Evolutionary conservation across 176 grass and related monocot species (phyloP).

Genomic region (Phoenix dactylifera): DNA sequence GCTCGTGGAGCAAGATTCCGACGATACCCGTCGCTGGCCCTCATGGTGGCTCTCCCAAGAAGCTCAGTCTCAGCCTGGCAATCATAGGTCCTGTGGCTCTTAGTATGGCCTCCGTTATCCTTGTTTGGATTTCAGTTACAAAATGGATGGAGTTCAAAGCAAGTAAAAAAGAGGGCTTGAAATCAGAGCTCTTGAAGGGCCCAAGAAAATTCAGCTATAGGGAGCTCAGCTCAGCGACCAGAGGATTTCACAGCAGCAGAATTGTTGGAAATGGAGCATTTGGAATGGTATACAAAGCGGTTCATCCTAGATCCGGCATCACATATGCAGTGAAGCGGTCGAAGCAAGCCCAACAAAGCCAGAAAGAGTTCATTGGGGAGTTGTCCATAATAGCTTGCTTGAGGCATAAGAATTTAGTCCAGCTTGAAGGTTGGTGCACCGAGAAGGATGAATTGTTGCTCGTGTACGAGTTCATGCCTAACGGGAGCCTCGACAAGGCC

Average conservation of each 20-base stretch:
- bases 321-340: conserved; percentile 67
- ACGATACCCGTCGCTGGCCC: not conserved
- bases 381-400: conserved; percentile 73
- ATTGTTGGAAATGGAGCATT: conserved; percentile 76
- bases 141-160: conserved; percentile 35
- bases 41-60: conserved; percentile 17
- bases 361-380: conserved; percentile 73
- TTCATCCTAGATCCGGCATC: conserved; percentile 14
- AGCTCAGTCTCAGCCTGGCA: conserved; percentile 34
- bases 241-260: conserved; percentile 61
- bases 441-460: conserved; percentile 66
- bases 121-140: conserved; percentile 46
- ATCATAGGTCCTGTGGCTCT: conserved; percentile 56
- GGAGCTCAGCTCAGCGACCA: conserved; percentile 59
- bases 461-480: conserved; percentile 91
- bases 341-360: conserved; percentile 71
- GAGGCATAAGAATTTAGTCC: conserved; percentile 85
- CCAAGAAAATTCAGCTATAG: conserved; percentile 82
- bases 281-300: conserved; percentile 75
- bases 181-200: conserved; percentile 48
- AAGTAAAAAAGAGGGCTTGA: conserved; percentile 24
- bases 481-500: conserved; percentile 72
- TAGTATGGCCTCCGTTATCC: conserved; percentile 34
- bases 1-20: conserved; percentile 2
- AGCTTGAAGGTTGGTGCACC: conserved; percentile 76